Evolutionary conservation across 768 basidiomycete species (phyloP).

Genomic region (Termitomyces heimii): DNA sequence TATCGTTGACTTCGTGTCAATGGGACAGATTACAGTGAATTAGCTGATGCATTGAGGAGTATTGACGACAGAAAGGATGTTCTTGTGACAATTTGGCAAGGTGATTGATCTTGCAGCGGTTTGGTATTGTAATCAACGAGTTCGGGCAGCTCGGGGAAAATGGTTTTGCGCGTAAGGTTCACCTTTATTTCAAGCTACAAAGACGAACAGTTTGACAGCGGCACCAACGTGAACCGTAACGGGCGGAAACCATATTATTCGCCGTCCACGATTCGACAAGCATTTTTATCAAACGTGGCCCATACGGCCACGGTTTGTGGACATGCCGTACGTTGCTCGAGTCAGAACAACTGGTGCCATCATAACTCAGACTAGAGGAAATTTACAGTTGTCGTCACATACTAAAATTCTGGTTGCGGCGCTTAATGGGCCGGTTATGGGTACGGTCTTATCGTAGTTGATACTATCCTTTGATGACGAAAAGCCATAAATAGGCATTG

Average conservation of each 20-base stretch:
- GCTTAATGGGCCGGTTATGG: conserved; percentile 72
- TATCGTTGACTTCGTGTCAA: not conserved
- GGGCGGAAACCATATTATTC: conserved; percentile 10
- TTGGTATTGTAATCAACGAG: not conserved
- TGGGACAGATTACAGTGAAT: conserved; percentile 52
- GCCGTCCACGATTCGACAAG: conserved; percentile 33
- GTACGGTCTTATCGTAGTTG: conserved; percentile 25
- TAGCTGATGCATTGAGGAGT: conserved; percentile 51
- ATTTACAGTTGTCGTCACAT: conserved; percentile 57
- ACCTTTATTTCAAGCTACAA: not conserved
- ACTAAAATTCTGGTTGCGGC: conserved; percentile 66
- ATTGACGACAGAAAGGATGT: conserved; percentile 59
- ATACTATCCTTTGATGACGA: not conserved
- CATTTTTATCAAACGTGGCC: conserved; percentile 39
- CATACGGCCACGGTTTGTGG: conserved; percentile 54
- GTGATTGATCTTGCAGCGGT: conserved; percentile 21
- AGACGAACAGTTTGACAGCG: conserved; percentile 29
- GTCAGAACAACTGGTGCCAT: not conserved
- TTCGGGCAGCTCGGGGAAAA: conserved; percentile 46
- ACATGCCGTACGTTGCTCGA: conserved; percentile 43
- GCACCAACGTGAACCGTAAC: conserved; percentile 56
- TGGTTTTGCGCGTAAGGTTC: conserved; percentile 69
- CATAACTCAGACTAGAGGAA: not conserved
- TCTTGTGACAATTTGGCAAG: conserved; percentile 64
- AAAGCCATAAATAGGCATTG: conserved; percentile 41